phyloP scores from a whole-genome alignment of 176 grass and related monocot genomes.

The Oryza glaberrima region DNA sequence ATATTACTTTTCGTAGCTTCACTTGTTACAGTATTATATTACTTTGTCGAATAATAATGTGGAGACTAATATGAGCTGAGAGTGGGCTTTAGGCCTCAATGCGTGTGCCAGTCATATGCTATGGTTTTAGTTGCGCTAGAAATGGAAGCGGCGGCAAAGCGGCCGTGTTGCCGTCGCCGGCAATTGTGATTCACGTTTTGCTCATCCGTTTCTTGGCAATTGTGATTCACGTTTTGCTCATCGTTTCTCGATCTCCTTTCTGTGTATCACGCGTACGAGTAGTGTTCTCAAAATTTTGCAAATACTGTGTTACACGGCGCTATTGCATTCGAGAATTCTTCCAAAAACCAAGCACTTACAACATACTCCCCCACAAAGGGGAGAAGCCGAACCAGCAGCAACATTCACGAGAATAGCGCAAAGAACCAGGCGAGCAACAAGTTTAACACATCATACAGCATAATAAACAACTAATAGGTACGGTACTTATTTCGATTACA shows the following conservation, averaged over 20 bases:
- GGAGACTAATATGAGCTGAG: conserved; percentile 21
- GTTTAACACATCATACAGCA: too few species aligned
- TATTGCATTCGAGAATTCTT: too few species aligned
- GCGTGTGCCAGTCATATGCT: background rate
- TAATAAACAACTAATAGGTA: too few species aligned
- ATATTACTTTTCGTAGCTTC: background rate
- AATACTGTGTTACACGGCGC: too few species aligned
- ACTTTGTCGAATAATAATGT: conserved; percentile 42
- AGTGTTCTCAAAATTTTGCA: too few species aligned
- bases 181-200: too few species aligned
- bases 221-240: background rate
- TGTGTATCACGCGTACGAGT: background rate
- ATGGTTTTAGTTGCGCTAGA: background rate
- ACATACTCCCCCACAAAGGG: too few species aligned
- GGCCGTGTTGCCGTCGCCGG: too few species aligned
- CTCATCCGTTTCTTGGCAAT: background rate
- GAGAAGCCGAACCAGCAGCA: background rate
- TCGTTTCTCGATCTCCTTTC: background rate
- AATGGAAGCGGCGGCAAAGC: too few species aligned
- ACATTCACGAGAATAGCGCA: background rate
- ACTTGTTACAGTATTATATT: background rate
- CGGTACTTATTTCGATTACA: background rate
- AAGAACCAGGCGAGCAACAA: background rate
- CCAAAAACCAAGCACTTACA: too few species aligned
- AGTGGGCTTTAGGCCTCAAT: background rate